Conservation (phyloP, 1,139 yeast species). For the Candida pseudocylindracea region DNA sequence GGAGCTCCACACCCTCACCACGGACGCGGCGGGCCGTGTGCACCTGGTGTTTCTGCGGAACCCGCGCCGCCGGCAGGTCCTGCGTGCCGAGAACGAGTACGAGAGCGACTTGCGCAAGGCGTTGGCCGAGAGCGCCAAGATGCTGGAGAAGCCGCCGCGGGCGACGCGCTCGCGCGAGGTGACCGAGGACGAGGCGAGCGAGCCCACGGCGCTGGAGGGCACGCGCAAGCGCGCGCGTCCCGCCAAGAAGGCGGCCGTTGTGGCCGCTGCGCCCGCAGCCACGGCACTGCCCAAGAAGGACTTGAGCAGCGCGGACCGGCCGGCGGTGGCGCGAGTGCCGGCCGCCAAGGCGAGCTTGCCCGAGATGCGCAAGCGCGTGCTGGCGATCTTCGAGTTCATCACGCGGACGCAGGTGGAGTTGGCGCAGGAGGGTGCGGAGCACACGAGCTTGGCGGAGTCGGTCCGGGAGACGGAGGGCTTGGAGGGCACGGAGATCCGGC, state of each 20-base stretch:
- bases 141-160: slow-evolving; percentile 2
- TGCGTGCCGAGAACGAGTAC: slow-evolving; percentile 28
- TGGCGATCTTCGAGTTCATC: slow-evolving; percentile 78
- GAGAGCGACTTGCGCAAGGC: slow-evolving; percentile 52
- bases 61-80: slow-evolving; percentile 10
- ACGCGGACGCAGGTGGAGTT: slow-evolving; percentile 70
- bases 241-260: not conserved
- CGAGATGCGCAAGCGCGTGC: slow-evolving; percentile 74
- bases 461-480: not conserved
- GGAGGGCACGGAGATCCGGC: not conserved
- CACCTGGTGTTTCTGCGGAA: slow-evolving; percentile 17
- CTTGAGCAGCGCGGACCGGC: slow-evolving; percentile 22
- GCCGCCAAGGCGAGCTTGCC: slow-evolving; percentile 47
- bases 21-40: slow-evolving; percentile 11
- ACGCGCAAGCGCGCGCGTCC: slow-evolving; percentile 2
- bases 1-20: slow-evolving; percentile 38
- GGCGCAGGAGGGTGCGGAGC: slow-evolving; percentile 31
- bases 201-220: slow-evolving; percentile 1
- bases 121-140: slow-evolving; percentile 45
- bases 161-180: slow-evolving; percentile 5
- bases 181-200: slow-evolving; percentile 2
- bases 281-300: slow-evolving; percentile 1
- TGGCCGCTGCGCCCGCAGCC: no score
- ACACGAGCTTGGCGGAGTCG: no score
- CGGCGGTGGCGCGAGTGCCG: slow-evolving; percentile 69